A percentile compares a stretch with the other conserved stretches of the same genome.
phyloP scores from a whole-genome alignment of 345 rosid species.

The Populus pruinosa region DNA sequence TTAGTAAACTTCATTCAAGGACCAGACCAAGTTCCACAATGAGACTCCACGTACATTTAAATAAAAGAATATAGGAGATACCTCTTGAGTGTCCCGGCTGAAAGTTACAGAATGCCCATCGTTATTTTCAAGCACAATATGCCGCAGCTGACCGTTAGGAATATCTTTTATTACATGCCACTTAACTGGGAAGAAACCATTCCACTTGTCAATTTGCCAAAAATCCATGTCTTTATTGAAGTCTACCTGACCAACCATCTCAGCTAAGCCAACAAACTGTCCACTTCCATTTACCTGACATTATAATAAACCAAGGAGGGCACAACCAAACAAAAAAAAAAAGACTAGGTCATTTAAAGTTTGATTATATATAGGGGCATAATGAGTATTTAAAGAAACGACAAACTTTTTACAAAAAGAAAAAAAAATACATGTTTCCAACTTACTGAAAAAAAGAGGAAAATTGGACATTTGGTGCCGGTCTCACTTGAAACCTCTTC shows the following conservation, averaged over 20 bases:
- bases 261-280: conserved; percentile 78
- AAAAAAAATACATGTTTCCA: background rate
- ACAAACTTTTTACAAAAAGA: background rate
- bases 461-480: conserved; percentile 52
- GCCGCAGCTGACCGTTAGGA: conserved; percentile 59
- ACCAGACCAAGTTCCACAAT: background rate
- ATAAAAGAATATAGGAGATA: conserved; percentile 9
- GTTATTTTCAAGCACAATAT: conserved; percentile 64
- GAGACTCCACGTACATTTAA: background rate
- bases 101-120: conserved; percentile 61
- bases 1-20: background rate
- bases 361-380: background rate
- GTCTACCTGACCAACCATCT: conserved; percentile 74
- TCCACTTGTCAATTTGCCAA: conserved; percentile 84
- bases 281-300: conserved; percentile 81
- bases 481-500: conserved; percentile 40
- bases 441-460: conserved; percentile 74
- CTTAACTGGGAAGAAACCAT: conserved; percentile 68
- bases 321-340: background rate
- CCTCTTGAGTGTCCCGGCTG: conserved; percentile 84
- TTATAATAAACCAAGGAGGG: background rate
- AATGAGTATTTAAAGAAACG: background rate
- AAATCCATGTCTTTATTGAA: conserved; percentile 69
- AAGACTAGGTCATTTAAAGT: background rate
- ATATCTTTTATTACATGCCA: conserved; percentile 78